A percentile compares a stretch with the other conserved stretches of the same genome.
Evolutionary conservation across 805 yeast genomes (phyloP).

Genomic region (Lipomyces chichibuensis): DNA sequence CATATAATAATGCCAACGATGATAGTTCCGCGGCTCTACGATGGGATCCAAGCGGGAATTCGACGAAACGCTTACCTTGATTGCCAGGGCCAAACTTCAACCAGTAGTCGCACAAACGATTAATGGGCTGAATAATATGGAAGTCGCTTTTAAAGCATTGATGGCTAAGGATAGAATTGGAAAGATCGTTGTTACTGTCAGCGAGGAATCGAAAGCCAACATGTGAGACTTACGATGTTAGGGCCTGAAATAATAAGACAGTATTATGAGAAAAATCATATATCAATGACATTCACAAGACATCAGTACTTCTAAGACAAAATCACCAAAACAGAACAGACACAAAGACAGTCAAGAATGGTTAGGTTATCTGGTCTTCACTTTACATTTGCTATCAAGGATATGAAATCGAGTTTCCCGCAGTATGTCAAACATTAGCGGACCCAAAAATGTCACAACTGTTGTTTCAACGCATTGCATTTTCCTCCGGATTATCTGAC

Average conservation of each 20-base stretch:
- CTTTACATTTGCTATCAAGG: background rate
- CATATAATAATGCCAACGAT: background rate
- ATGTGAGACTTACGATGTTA: background rate
- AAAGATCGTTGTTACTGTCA: slow-evolving; percentile 16
- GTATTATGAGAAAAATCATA: background rate
- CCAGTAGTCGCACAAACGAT: slow-evolving; percentile 27
- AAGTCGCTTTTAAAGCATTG: slow-evolving; percentile 23
- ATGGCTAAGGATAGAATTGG: slow-evolving; percentile 4
- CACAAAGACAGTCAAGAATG: background rate
- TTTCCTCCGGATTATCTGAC: too few relatives aligned
- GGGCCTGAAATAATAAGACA: background rate
- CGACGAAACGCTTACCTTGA: slow-evolving; percentile 19
- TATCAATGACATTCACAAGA: background rate
- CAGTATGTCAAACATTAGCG: too few relatives aligned
- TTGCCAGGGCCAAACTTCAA: slow-evolving; percentile 11
- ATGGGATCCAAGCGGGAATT: slow-evolving; percentile 26
- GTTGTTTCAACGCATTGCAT: too few relatives aligned
- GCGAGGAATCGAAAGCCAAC: background rate
- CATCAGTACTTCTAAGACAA: background rate
- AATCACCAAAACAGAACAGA: background rate
- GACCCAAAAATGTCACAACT: too few relatives aligned
- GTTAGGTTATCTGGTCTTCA: background rate
- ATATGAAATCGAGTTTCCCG: too few relatives aligned
- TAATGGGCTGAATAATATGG: slow-evolving; percentile 23
- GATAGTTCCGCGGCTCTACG: slow-evolving; percentile 27